Evolutionary conservation across 2,329 filamentous ascomycete species (phyloP), one percentile per base, ranked within the genome.

Genomic region (Mycosphaerella sp.): DNA sequence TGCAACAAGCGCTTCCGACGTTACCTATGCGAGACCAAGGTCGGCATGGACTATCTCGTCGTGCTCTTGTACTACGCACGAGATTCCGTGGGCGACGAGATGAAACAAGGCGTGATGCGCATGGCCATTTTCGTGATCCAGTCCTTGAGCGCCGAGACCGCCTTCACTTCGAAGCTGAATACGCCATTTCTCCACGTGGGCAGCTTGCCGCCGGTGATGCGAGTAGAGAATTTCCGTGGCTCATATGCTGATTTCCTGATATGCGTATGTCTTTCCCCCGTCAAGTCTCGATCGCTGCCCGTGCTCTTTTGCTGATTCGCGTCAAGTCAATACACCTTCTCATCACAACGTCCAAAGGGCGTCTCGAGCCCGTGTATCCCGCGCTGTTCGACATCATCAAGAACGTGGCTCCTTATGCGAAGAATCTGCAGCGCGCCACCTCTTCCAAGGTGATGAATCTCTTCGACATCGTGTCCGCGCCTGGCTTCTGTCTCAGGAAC

Each of bases 61-160:
- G 76, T 97, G 17, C 84, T 95, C 40, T 75, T 97, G 3, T 98
- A 95, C 73, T 96, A 97, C 69, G 89, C 91, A 4, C 82, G 95
- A 45, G 90, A 95, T 68, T 87, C 93, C 70, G 90, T 89, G 67
- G 81, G 83, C 41, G 92, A 97, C 66, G 76, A 86, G 17, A 84
- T 90, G 1, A 95, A 92, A 69, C 91, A 96, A 70, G 93, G 93
- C 0, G 79, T 96, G 1, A 89, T 97, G 26, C 82, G 93, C 52
- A 96, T 97, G 90, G 96, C 93, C 71, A 85, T 95, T n/a, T 97
- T 98, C 69, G 80, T 97, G 42, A 74, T 98, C 40, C 93, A 98
- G 72, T 97, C 93, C 0, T 75, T 98, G 66, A 97, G 92, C 65
- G 90, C 95, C 2, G 93, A 97, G 72, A 81, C 86, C 53, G 90